Percentiles rank a stretch among this genome's conserved stretches.
These are phyloP conservation scores for Tetrapisispora pingtungensis DNA, from an alignment of 805 yeast genomes.

Conservation along the genomic window DNA sequence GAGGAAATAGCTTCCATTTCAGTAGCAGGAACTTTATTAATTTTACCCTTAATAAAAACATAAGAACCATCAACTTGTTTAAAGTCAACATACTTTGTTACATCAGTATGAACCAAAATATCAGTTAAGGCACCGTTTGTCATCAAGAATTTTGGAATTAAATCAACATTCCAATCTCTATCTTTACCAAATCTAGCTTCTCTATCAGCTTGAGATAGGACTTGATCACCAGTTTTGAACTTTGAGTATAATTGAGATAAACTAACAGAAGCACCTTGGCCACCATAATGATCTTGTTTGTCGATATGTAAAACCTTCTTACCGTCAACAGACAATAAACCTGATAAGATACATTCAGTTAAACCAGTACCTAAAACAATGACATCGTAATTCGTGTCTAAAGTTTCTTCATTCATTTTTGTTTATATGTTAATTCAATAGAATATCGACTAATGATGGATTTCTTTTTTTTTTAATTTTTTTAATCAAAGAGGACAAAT, in stretches of 20 bases:
- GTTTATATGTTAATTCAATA: neutral
- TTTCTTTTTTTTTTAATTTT: too few relatives aligned
- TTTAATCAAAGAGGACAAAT: too few relatives aligned
- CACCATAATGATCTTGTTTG: constrained; percentile 94
- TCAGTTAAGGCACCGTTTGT: constrained; percentile 95
- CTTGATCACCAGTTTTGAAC: constrained; percentile 61
- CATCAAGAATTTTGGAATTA: constrained; percentile 95
- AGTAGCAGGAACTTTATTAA: constrained; percentile 90
- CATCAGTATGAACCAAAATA: constrained; percentile 90
- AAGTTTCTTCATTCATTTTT: constrained; percentile 27
- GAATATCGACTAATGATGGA: too few relatives aligned
- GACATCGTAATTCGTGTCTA: constrained; percentile 97
- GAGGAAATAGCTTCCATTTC: constrained; percentile 86
- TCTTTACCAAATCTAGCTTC: constrained; percentile 74
- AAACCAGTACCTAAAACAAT: constrained; percentile 92
- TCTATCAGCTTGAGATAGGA: constrained; percentile 52
- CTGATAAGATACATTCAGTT: constrained; percentile 92
- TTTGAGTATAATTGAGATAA: constrained; percentile 61
- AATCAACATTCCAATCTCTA: constrained; percentile 95
- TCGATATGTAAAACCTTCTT: constrained; percentile 95
- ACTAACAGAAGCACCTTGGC: constrained; percentile 76
- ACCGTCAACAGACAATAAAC: constrained; percentile 92
- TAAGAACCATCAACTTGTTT: constrained; percentile 94
- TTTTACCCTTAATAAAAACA: constrained; percentile 77
- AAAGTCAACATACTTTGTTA: constrained; percentile 90